Evolutionary conservation across 164 flowering plant genomes (phyloP).

Genomic region (Berberis vulgaris): DNA sequence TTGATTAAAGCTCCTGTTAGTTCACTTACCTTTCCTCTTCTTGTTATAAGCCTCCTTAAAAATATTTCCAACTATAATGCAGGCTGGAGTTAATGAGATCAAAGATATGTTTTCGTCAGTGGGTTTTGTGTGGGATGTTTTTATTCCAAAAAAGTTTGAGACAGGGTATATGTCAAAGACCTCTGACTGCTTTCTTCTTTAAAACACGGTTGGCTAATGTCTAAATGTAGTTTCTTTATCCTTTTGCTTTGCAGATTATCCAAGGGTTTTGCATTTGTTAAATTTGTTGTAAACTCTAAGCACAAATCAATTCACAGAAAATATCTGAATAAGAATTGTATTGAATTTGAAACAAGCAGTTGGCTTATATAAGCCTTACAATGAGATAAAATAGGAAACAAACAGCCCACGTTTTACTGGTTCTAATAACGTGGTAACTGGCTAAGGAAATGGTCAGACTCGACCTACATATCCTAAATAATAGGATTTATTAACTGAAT

Average conservation of each 20-base stretch:
- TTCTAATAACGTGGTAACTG: no score
- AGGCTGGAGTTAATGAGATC: slow-evolving; percentile 69
- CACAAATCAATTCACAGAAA: no score
- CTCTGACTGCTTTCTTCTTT: not conserved
- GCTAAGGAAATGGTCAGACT: no score
- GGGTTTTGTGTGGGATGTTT: slow-evolving; percentile 92
- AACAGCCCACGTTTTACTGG: no score
- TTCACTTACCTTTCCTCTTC: slow-evolving; percentile 1
- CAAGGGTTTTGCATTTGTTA: slow-evolving; percentile 91
- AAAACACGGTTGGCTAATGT: not conserved
- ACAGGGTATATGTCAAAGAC: slow-evolving; percentile 47
- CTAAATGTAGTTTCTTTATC: not conserved
- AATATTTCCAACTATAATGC: slow-evolving; percentile 17
- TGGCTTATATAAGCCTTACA: no score
- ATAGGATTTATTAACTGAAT: no score
- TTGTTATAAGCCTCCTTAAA: slow-evolving; percentile 4
- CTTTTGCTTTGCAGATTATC: slow-evolving; percentile 36
- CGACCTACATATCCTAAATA: no score
- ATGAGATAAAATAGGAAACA: no score
- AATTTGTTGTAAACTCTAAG: no score
- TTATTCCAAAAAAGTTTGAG: slow-evolving; percentile 59
- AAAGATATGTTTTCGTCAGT: slow-evolving; percentile 57
- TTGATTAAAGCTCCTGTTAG: not conserved
- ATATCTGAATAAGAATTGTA: no score
- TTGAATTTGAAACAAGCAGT: no score